Evolutionary conservation across 768 basidiomycete genomes (phyloP).

Genomic region (Rhodocollybia butyracea): DNA sequence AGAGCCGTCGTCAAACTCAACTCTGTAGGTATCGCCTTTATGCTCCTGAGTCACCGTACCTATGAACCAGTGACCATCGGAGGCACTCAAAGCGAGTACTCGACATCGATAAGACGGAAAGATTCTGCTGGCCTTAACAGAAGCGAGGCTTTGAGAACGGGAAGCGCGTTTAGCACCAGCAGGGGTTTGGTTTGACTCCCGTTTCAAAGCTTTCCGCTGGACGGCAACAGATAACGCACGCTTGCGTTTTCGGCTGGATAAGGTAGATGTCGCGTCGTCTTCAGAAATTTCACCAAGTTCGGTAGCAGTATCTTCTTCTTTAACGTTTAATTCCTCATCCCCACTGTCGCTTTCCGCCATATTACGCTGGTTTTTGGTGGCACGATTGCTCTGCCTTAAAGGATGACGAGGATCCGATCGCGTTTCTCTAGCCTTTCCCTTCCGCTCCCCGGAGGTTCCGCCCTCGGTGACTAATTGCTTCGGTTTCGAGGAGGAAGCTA

Average conservation of each 20-base stretch:
- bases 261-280: neutral
- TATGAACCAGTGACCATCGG: conserved; percentile 3
- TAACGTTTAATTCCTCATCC: neutral
- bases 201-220: neutral
- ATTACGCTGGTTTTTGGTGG: neutral
- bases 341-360: neutral
- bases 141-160: neutral
- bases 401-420: neutral
- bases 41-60: neutral
- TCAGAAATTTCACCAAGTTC: neutral
- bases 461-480: too few species aligned
- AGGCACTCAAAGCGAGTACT: conserved; percentile 1
- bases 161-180: conserved; percentile 1
- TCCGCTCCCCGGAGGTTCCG: neutral
- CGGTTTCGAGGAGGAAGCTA: too few species aligned
- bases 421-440: neutral
- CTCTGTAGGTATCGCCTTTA: neutral
- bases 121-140: neutral
- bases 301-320: neutral
- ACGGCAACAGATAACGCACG: neutral
- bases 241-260: neutral
- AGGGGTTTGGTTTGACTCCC: neutral
- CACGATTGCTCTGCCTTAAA: neutral
- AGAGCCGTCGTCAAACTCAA: conserved; percentile 5
- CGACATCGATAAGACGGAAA: neutral